Percentiles rank a stretch among this genome's conserved stretches.
Evolutionary conservation across 2,329 filamentous ascomycete genomes (phyloP).

Genomic region (Penicillium sp.): DNA sequence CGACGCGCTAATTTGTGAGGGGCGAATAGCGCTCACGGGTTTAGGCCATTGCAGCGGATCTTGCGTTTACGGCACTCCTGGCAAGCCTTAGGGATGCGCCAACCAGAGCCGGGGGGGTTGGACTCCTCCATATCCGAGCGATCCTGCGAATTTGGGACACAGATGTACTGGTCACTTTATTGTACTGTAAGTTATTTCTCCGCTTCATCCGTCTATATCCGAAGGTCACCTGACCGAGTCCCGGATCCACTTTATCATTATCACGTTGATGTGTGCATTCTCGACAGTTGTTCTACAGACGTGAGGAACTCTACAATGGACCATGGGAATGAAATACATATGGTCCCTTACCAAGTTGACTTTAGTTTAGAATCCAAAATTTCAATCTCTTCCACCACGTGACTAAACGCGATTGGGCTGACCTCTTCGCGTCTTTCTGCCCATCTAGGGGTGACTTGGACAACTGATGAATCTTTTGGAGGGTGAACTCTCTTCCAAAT

Average conservation of each 20-base stretch:
- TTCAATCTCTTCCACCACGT: background rate
- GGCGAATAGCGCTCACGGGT: conserved; percentile 28
- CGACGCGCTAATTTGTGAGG: background rate
- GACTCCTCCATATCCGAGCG: conserved; percentile 26
- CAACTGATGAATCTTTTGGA: background rate
- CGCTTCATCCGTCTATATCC: conserved; percentile 22
- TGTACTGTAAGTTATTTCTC: background rate
- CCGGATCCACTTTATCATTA: background rate
- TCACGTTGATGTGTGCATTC: background rate
- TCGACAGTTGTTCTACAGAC: background rate
- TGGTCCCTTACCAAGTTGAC: too few species aligned
- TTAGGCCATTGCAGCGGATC: conserved; percentile 42
- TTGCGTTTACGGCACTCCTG: conserved; percentile 45
- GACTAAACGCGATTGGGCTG: background rate
- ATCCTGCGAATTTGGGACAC: background rate
- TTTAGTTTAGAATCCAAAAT: background rate
- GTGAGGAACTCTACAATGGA: background rate
- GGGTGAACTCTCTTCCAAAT: background rate
- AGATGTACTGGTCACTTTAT: background rate
- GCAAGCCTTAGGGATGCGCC: conserved; percentile 42
- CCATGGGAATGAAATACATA: too few species aligned
- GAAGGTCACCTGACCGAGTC: conserved; percentile 11
- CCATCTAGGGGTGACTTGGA: background rate
- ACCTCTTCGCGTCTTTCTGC: background rate
- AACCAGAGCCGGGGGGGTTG: conserved; percentile 21